A percentile compares a stretch with the other conserved stretches of the same genome.
Evolutionary conservation across 805 yeast genomes (phyloP).

Genomic region (Candida adriatica): DNA sequence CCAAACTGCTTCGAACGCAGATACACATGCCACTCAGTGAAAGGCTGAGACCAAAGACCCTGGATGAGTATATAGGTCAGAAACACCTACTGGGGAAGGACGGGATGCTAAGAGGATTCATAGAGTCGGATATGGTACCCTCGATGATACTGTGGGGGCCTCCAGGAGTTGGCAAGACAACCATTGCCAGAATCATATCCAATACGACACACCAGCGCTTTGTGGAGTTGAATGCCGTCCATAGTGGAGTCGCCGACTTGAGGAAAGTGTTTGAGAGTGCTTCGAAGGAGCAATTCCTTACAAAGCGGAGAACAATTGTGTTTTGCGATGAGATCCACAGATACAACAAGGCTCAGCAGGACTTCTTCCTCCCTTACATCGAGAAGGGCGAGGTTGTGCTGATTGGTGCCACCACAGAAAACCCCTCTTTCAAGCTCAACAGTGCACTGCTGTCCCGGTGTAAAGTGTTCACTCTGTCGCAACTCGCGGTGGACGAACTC

Average conservation of each 20-base stretch:
- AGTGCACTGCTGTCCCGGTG: slow-evolving; percentile 82
- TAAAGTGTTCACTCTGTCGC: slow-evolving; percentile 63
- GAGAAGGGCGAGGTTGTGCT: slow-evolving; percentile 78
- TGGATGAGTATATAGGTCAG: slow-evolving; percentile 81
- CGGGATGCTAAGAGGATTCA: slow-evolving; percentile 62
- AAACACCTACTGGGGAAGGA: slow-evolving; percentile 56
- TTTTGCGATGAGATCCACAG: slow-evolving; percentile 94
- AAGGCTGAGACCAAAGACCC: slow-evolving; percentile 64
- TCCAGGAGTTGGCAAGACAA: slow-evolving; percentile 90
- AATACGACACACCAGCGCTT: slow-evolving; percentile 36
- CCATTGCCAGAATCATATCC: slow-evolving; percentile 56
- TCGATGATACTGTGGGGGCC: slow-evolving; percentile 93
- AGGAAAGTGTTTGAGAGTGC: slow-evolving; percentile 47
- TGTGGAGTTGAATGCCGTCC: slow-evolving; percentile 82
- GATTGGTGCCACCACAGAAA: slow-evolving; percentile 97
- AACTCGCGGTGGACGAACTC: slow-evolving; percentile 44
- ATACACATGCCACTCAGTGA: slow-evolving; percentile 55
- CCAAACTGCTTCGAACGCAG: slow-evolving; percentile 12
- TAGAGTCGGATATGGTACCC: slow-evolving; percentile 59
- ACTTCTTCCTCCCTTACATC: slow-evolving; percentile 72
- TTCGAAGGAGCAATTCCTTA: slow-evolving; percentile 28
- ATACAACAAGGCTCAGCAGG: slow-evolving; percentile 82
- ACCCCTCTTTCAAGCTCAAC: slow-evolving; percentile 77
- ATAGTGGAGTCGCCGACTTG: slow-evolving; percentile 59
- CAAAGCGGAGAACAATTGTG: slow-evolving; percentile 54